Evolutionary conservation across 495 filamentous ascomycete species (phyloP), one percentile per base, ranked within the genome.

Genomic region (Xylaria bambusicola): DNA sequence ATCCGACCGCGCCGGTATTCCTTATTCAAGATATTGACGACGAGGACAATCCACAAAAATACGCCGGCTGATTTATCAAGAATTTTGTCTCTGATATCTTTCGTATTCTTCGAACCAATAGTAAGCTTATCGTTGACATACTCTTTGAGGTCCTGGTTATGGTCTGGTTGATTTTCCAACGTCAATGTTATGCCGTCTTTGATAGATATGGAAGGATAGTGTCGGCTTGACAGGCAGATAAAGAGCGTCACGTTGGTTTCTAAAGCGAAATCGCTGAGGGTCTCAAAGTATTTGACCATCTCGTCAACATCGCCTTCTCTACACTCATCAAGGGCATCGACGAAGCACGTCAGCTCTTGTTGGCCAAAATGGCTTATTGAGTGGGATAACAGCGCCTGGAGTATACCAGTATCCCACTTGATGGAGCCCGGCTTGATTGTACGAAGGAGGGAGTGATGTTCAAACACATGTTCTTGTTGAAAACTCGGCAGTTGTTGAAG

Each of bases 321-420:
- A 41, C 75, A 79, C 54, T 78, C 77, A 42, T 79, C 75, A 15
- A 80, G 55, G 2, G 77, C 77, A 54, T 80, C 77, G 35, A 80
- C 70, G 57, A 77, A 75, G 33, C 72, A 76, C 52, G 10, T 10
- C 5, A 33, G 29, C 29, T 33, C 29, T 33, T 10, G 29, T 10
- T 33, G 29, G 5, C 10, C 29, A 33, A 33, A 10, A 5, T 33
- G 29, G 10, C 5, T 10, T 33, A 33, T 33, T 33, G 29, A 5
- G 29, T 33, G 5, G 29, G 29, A 33, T 5, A 10, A 33, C 10
- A 33, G 5, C 10, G 5, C 10, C 29, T 10, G 29, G 10, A 33
- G 29, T 5, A 10, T 33, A 10, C 29, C 29, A 10, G 5, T 33
- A 10, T 33, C 23, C 50, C 50, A 53, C 7, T 53, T 7, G 6